Conservation (phyloP, 1,284 basidiomycete genomes). For the Neotropicomus parvogracilis region DNA sequence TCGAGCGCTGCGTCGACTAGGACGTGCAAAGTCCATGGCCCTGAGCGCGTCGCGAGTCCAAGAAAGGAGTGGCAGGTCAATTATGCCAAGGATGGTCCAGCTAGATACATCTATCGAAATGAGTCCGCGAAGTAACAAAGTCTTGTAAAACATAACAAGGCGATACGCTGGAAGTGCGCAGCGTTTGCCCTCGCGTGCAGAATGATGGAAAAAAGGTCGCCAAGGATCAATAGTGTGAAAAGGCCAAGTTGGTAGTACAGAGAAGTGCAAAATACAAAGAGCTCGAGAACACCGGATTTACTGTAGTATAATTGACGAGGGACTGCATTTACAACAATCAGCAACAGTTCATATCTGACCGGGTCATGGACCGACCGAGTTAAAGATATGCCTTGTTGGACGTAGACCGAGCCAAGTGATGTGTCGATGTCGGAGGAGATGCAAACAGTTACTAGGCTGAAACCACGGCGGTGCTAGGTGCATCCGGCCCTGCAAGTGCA, state of each 20-base stretch:
- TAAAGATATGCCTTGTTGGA: conserved; percentile 6
- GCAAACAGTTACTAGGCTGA: conserved; percentile 16
- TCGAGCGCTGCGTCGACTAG: conserved; percentile 28
- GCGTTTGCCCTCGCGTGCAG: conserved; percentile 9
- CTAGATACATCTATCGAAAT: conserved; percentile 15
- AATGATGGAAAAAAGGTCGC: conserved; percentile 12
- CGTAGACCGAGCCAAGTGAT: conserved; percentile 7
- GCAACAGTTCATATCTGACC: not conserved
- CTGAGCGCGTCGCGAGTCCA: no score
- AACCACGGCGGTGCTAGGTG: conserved; percentile 9
- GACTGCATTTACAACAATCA: conserved; percentile 12
- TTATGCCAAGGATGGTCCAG: not conserved
- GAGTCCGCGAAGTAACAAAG: conserved; percentile 14
- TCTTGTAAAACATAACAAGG: conserved; percentile 16
- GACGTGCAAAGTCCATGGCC: not conserved
- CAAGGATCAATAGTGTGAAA: conserved; percentile 9
- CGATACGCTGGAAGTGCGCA: conserved; percentile 7
- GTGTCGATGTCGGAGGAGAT: not conserved
- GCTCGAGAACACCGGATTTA: conserved; percentile 10
- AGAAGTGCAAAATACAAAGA: conserved; percentile 7
- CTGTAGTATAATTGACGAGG: conserved; percentile 16
- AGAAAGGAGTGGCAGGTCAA: conserved; percentile 1
- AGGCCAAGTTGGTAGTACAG: conserved; percentile 18
- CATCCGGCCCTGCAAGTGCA: conserved; percentile 60
- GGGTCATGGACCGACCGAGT: conserved; percentile 14